Base-by-base conservation (phyloP, 164 flowering plant genomes). In the Vitis rupestris region DNA sequence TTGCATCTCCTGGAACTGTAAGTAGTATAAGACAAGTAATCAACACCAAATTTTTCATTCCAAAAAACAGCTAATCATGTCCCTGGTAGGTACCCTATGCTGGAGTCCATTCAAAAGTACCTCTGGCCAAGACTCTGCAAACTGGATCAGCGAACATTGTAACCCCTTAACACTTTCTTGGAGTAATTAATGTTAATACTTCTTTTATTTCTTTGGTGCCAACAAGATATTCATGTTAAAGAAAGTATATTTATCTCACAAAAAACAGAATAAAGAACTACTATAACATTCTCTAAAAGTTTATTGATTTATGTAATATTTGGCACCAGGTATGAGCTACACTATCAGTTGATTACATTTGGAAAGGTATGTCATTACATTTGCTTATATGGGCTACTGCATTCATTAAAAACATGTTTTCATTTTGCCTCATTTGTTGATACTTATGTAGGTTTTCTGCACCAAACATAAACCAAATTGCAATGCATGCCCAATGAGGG, bases 401-500 rank as follows among this genome's bases (percentile, higher is more conserved):
- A 31, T 37, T 9, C 27, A 17, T 48, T 23, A 10, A 14, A 27
- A 49, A 2, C 6, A 52, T 31, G 10, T 6, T 65, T 19, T 55
- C 9, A 19, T 19, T 59, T 9, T 1, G n/a, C 47, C 19, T 44
- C 59, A 58, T 50, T 56, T 52, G 16, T 72, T 23, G 27, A 52
- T 44, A 50, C 44, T 63, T 17, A 75, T 76, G 75, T 90, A 92
- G 99, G 98, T 95, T 54, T 95, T 95, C 75, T 95, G 99, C 82
- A 95, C 99, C 11, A 95, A 95, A 79, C 88, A 80, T 61, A 82
- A 85, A 71, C 99, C 99, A 68, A 95, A 91, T 66, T 95, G 99
- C 79, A 90, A 90, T 81, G 94, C 96, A 57, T 95, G 99, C 70
- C 99, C 99, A 58, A 81, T 95, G 96, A 86, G 89, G 86, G 91